Base-by-base conservation (phyloP, 2,329 filamentous ascomycete species). In the Corynespora cassiicola region DNA sequence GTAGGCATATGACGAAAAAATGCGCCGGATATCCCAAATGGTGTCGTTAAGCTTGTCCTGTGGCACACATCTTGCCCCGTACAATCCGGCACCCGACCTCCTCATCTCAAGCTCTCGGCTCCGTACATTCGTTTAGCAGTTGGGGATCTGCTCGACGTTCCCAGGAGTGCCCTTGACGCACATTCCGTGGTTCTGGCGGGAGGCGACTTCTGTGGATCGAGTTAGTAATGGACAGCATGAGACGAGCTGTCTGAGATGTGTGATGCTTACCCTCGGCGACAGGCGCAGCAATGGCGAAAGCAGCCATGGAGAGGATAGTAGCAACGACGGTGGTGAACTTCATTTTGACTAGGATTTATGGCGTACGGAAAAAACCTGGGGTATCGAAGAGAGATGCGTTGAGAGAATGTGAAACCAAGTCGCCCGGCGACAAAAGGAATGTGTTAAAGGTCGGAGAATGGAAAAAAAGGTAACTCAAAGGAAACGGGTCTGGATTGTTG, bases 121-220 rank as follows among this genome's bases (percentile, higher is more conserved):
- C 15, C 8, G 6, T n/a, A 21, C 11, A 26, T 27, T 20, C 25
- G 27, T 56, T 36, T 59, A 63, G 42, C 58, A 63, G 47, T 47
- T 39, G 32, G 36, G 25, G 23, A 62, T 57, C 47, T 63, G 48
- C 22, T 39, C 43, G 23, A 61, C 35, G 7, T 31, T 32, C 24
- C 50, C 54, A n/a, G 24, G 49, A 6, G 29, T 14, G 37, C 51
- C 42, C 29, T 47, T 50, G 45, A 68, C 63, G 37, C 65, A 68
- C 53, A 63, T 65, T 42, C 65, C 65, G 47, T 68, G 65, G 50
- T 68, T 66, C 41, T 61, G 58, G 31, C 61, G 61, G 6, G 44
- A 51, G 17, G 43, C 47, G 5, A 63, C 50, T 24, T 58, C 61
- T 66, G 12, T 6, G 7, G 0, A 23, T 11, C 10, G 6, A 31